A percentile compares a stretch with the other conserved stretches of the same genome.
These are phyloP conservation scores for Aeschynomene evenia DNA, from an alignment of 306 rosid species.

Conservation along the genomic window DNA sequence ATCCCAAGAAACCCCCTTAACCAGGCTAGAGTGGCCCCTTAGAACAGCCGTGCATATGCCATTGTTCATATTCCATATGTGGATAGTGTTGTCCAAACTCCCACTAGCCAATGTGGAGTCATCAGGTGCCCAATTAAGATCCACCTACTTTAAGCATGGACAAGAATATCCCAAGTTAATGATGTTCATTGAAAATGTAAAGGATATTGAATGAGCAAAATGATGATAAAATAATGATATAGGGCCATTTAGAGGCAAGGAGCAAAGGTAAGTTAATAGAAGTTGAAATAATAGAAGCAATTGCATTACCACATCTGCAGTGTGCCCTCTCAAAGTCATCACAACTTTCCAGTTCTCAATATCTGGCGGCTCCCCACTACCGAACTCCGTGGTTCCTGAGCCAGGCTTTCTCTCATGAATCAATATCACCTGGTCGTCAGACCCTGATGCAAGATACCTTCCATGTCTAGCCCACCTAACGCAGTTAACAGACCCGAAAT, in stretches of 20 bases:
- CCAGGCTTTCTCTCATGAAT: slow-evolving; percentile 98
- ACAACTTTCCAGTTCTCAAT: slow-evolving; percentile 97
- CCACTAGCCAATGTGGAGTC: slow-evolving; percentile 92
- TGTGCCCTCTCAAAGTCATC: slow-evolving; percentile 94
- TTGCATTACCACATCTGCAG: slow-evolving; percentile 96
- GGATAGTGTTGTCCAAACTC: slow-evolving; percentile 94
- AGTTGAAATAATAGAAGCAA: slow-evolving; percentile 39
- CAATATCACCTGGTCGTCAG: slow-evolving; percentile 91
- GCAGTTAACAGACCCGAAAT: slow-evolving; percentile 96
- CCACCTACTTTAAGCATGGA: slow-evolving; percentile 98
- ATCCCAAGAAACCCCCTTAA: slow-evolving; percentile 99
- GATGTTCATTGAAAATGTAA: slow-evolving; percentile 29
- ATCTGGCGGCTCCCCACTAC: slow-evolving; percentile 97
- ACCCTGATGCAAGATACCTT: slow-evolving; percentile 85
- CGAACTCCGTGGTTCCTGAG: slow-evolving; percentile 97
- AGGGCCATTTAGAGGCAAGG: background rate
- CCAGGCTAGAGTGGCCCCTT: slow-evolving; percentile 98
- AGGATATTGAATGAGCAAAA: slow-evolving; percentile 8
- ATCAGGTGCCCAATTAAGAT: slow-evolving; percentile 99
- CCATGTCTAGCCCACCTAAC: slow-evolving; percentile 99
- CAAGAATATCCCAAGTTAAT: slow-evolving; percentile 56
- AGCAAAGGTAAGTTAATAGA: slow-evolving; percentile 21
- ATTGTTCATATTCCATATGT: slow-evolving; percentile 90
- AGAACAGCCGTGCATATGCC: slow-evolving; percentile 98
- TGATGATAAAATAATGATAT: slow-evolving; percentile 1